Evolutionary conservation across 148 eudicot species (phyloP).

Genomic region (Camellia lanceoleosa): DNA sequence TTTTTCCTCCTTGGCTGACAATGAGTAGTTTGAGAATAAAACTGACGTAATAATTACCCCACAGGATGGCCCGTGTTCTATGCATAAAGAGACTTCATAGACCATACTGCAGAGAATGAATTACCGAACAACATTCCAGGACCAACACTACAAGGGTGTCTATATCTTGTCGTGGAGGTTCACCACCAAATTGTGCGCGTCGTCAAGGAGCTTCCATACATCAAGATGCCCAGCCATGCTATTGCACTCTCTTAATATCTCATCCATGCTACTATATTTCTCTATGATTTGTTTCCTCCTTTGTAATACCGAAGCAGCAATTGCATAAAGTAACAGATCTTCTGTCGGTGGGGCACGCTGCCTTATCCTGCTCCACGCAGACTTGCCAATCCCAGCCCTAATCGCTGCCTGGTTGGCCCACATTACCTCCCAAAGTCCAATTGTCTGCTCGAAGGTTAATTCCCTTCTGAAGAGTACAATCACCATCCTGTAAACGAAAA

Average conservation of each 20-base stretch:
- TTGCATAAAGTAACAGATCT: conserved; percentile 78
- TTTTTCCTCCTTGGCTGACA: too few species aligned
- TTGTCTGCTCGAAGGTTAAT: conserved; percentile 78
- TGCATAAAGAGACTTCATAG: background rate
- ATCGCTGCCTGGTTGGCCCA: conserved; percentile 98
- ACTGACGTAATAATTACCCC: too few species aligned
- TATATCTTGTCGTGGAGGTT: conserved; percentile 84
- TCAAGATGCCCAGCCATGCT: conserved; percentile 93
- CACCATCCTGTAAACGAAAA: conserved; percentile 97
- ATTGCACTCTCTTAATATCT: conserved; percentile 89
- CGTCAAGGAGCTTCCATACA: conserved; percentile 94
- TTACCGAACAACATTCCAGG: background rate
- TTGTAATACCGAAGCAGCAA: conserved; percentile 93
- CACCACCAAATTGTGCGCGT: conserved; percentile 84
- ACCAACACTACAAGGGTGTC: conserved; percentile 21
- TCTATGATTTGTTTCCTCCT: conserved; percentile 88
- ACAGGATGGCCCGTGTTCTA: too few species aligned
- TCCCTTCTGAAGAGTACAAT: conserved; percentile 93
- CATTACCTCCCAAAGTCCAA: conserved; percentile 97
- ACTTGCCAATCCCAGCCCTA: conserved; percentile 82
- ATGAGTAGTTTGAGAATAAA: too few species aligned
- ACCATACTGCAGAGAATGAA: background rate
- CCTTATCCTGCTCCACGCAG: conserved; percentile 90
- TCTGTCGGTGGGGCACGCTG: conserved; percentile 95
- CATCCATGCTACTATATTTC: conserved; percentile 93